Conservation (phyloP, 1,284 basidiomycete genomes). For the Apiotrichum gracile region DNA sequence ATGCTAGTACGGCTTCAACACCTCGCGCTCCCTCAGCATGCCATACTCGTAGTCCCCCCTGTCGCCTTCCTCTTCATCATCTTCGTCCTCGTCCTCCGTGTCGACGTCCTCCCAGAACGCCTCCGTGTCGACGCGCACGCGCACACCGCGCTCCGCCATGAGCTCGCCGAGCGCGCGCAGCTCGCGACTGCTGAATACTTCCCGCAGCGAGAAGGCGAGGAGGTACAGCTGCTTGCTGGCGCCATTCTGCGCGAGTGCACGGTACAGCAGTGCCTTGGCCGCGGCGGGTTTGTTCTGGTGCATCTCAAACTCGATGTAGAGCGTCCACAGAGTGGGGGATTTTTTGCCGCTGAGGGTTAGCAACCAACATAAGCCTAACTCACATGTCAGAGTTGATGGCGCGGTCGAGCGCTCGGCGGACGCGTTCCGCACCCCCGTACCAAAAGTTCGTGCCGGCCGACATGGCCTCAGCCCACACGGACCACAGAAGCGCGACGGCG, state of each 20-base stretch:
- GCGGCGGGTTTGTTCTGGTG: conserved; percentile 55
- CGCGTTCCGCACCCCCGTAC: conserved; percentile 38
- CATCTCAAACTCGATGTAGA: conserved; percentile 78
- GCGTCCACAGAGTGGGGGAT: conserved; percentile 58
- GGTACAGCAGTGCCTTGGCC: conserved; percentile 72
- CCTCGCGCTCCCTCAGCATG: conserved; percentile 34
- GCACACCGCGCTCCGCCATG: conserved; percentile 75
- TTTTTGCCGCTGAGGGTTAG: conserved; percentile 16
- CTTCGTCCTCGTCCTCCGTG: conserved; percentile 32
- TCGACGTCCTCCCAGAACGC: conserved; percentile 49
- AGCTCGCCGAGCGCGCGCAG: conserved; percentile 64
- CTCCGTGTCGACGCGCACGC: conserved; percentile 63
- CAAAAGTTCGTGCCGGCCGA: conserved; percentile 33
- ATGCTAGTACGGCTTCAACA: conserved; percentile 35
- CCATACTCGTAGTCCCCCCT: conserved; percentile 32
- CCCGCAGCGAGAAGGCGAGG: conserved; percentile 71
- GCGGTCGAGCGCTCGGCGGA: conserved; percentile 36
- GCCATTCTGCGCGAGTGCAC: conserved; percentile 62
- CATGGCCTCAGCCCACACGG: conserved; percentile 42
- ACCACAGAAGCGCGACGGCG: conserved; percentile 35
- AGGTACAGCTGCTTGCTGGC: conserved; percentile 65
- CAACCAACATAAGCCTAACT: conserved; percentile 1
- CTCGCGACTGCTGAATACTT: conserved; percentile 62
- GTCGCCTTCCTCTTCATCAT: conserved; percentile 45
- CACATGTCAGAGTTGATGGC: conserved; percentile 32